These are phyloP conservation scores for Casaregolazyma suthepensis DNA, from an alignment of 1,139 yeast genomes.

Conservation along the genomic window DNA sequence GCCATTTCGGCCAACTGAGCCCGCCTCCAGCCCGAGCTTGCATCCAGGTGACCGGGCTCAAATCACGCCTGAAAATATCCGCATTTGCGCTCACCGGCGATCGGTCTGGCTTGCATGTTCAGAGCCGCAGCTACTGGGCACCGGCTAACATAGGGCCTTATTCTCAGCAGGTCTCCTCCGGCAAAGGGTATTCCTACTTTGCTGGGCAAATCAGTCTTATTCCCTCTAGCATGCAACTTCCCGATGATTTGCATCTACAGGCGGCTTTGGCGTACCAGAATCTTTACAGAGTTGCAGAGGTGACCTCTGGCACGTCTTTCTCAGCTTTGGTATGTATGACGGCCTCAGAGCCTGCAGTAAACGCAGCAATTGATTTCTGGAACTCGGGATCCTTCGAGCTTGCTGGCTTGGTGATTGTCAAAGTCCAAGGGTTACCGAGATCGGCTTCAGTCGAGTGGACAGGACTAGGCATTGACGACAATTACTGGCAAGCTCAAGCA, in stretches of 20 bases:
- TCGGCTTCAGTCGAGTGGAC: slow-evolving; percentile 77
- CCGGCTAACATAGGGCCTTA: slow-evolving; percentile 98
- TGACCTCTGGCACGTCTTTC: slow-evolving; percentile 38
- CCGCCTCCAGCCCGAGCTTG: slow-evolving; percentile 86
- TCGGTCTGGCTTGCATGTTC: slow-evolving; percentile 68
- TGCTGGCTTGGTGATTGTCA: slow-evolving; percentile 38
- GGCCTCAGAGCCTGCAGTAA: neutral
- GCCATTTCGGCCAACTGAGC: slow-evolving; percentile 48
- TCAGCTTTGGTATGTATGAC: slow-evolving; percentile 13
- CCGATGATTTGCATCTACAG: slow-evolving; percentile 27
- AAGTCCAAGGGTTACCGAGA: slow-evolving; percentile 60
- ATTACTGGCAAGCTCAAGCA: slow-evolving; percentile 15
- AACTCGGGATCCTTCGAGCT: neutral
- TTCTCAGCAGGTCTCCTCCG: slow-evolving; percentile 66
- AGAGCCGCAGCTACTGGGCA: slow-evolving; percentile 94
- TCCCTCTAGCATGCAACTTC: slow-evolving; percentile 57
- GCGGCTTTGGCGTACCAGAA: slow-evolving; percentile 64
- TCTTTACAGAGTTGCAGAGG: slow-evolving; percentile 54
- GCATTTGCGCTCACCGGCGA: slow-evolving; percentile 23
- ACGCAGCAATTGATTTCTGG: neutral
- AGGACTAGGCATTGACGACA: slow-evolving; percentile 22
- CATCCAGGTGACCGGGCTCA: slow-evolving; percentile 52
- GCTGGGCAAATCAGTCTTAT: slow-evolving; percentile 90
- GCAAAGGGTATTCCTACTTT: slow-evolving; percentile 45
- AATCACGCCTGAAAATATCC: slow-evolving; percentile 55